These are phyloP conservation scores for Fusarium palustre DNA, from an alignment of 2,329 filamentous ascomycete genomes.

Conservation along the genomic window DNA sequence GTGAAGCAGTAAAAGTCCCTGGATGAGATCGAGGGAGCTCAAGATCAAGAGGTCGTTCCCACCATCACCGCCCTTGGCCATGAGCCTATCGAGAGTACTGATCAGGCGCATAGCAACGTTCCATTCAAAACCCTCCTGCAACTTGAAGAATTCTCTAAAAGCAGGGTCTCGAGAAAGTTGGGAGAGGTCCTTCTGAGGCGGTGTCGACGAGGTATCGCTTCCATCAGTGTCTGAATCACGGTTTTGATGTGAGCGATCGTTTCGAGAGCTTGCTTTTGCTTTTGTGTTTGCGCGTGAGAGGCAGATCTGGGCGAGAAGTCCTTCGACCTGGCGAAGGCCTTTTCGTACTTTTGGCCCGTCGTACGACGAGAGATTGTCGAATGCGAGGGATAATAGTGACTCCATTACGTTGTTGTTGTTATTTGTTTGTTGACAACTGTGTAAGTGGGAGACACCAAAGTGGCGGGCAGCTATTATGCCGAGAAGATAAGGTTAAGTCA, in stretches of 20 bases:
- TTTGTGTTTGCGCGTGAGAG: slow-evolving; percentile 75
- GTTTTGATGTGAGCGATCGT: slow-evolving; percentile 34
- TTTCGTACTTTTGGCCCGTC: slow-evolving; percentile 92
- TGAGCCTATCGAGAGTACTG: slow-evolving; percentile 84
- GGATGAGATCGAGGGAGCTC: slow-evolving; percentile 86
- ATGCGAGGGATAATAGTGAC: slow-evolving; percentile 88
- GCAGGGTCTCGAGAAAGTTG: slow-evolving; percentile 85
- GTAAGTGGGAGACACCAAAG: slow-evolving; percentile 12
- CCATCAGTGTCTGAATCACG: slow-evolving; percentile 49
- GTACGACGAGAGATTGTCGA: slow-evolving; percentile 95
- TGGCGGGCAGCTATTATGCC: slow-evolving; percentile 5
- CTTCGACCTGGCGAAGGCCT: slow-evolving; percentile 92
- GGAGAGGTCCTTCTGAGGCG: slow-evolving; percentile 70
- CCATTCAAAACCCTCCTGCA: slow-evolving; percentile 98
- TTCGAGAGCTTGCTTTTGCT: slow-evolving; percentile 61
- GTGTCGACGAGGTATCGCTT: slow-evolving; percentile 56
- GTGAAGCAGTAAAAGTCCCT: slow-evolving; percentile 88
- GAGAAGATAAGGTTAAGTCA: slow-evolving; percentile 1
- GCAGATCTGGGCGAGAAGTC: slow-evolving; percentile 93
- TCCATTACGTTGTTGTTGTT: slow-evolving; percentile 73
- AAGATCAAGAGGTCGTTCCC: slow-evolving; percentile 91
- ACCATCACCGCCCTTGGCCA: slow-evolving; percentile 84
- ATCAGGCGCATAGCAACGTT: slow-evolving; percentile 92
- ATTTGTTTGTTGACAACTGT: neutral
- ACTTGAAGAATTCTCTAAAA: slow-evolving; percentile 94